phyloP scores from a whole-genome alignment of 495 filamentous ascomycete genomes.

The Neurospora sp. region DNA sequence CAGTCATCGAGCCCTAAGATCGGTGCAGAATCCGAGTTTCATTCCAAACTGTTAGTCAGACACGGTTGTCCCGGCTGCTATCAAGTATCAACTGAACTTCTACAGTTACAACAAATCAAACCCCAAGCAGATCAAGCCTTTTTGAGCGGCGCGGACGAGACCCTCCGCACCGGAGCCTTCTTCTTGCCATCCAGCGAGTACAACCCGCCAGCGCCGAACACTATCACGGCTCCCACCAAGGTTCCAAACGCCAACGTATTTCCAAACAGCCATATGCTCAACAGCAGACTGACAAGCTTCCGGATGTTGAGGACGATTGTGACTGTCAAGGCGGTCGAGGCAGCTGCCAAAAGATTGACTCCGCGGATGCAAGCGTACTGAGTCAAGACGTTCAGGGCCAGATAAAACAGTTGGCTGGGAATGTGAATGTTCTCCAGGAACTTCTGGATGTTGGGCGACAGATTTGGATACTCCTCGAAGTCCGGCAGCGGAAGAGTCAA shows the following conservation, averaged over 20 bases:
- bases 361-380: conserved; percentile 93
- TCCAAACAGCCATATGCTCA: conserved; percentile 91
- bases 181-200: conserved; percentile 67
- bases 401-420: conserved; percentile 62
- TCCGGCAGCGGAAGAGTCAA: conserved; percentile 29
- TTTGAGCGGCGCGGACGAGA: background rate
- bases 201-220: conserved; percentile 78
- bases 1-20: background rate
- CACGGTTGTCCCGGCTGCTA: background rate
- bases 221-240: conserved; percentile 66
- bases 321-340: conserved; percentile 83
- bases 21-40: background rate
- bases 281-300: conserved; percentile 80
- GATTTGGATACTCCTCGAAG: conserved; percentile 16
- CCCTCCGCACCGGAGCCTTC: conserved; percentile 16
- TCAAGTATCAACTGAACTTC: background rate
- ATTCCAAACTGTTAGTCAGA: background rate
- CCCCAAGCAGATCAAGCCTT: background rate
- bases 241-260: conserved; percentile 68
- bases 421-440: conserved; percentile 34
- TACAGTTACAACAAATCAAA: background rate
- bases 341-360: conserved; percentile 79
- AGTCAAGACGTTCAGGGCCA: conserved; percentile 74
- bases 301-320: conserved; percentile 92
- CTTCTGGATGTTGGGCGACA: conserved; percentile 18